Evolutionary conservation across 345 rosid genomes (phyloP), one percentile per base, ranked within the genome.

Genomic region (Eucalyptus curtisii): DNA sequence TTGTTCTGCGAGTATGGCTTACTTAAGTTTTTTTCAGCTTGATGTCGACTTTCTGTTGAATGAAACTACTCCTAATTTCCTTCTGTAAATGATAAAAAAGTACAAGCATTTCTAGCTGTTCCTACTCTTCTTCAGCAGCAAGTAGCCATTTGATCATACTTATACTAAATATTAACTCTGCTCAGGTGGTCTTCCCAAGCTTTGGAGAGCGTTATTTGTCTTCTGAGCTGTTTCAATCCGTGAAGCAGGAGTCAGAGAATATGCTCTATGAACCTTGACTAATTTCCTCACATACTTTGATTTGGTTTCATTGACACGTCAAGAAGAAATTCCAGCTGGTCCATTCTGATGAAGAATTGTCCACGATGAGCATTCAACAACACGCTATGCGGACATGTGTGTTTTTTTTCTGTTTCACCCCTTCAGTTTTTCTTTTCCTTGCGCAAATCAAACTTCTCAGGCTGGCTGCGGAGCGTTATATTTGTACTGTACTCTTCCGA

Each of bases 151-250:
- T 30, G 5, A 57, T 57, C 64, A 57, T 30, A 64, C 44, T 7
- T 30, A 27, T 24, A 13, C 4, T 87, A 52, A 33, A 15, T 48
- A 13, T 44, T 10, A 25, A 57, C 80, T 2, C 82, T 88, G 49
- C 16, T 76, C 89, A 88, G 89, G 89, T 27, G 48, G 71, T 88
- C 57, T 88, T 88, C 79, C 93, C 94, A 12, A 93, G 95, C 91
- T 90, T 89, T 8, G 94, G 94, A 86, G 95, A 93, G 89, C 91
- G 93, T 6, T 92, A 91, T 80, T 89, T 93, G 10, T 92, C 94
- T 9, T 25, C 93, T 47, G 89, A 48, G 87, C 87, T 93, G 85
- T 93, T 92, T 6, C 90, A 92, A 80, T 90, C 93, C 1, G 66
- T 90, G 49, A 92, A 88, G 87, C 80, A 84, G 88, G 93, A 92